These are phyloP conservation scores for Didymellaceae sp. DNA, from an alignment of 2,329 filamentous ascomycete species.

Conservation along the genomic window DNA sequence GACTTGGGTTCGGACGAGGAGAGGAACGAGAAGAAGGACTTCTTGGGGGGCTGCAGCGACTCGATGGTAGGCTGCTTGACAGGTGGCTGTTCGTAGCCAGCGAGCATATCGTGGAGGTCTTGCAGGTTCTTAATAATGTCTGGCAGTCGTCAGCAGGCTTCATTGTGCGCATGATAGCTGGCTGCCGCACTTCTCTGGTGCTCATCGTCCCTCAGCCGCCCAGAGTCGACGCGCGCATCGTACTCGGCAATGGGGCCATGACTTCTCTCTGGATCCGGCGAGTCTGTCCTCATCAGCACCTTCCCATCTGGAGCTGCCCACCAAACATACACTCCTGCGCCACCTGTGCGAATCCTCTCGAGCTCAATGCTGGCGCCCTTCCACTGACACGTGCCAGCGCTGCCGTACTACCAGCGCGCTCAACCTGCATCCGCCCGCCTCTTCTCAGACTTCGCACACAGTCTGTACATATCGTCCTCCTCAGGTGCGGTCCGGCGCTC, in stretches of 20 bases:
- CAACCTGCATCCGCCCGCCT: constrained; percentile 14
- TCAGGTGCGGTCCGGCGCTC: constrained; percentile 2
- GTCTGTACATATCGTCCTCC: constrained; percentile 37
- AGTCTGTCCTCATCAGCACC: constrained; percentile 22
- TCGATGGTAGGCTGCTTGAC: constrained; percentile 81
- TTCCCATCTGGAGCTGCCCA: not conserved
- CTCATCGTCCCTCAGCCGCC: constrained; percentile 81
- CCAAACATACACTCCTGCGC: constrained; percentile 31
- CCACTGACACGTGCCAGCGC: constrained; percentile 13
- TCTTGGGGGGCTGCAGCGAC: constrained; percentile 63
- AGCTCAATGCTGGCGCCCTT: constrained; percentile 15
- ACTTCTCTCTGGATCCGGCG: constrained; percentile 17
- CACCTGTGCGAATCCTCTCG: constrained; percentile 40
- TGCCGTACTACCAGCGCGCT: constrained; percentile 9
- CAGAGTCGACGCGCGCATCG: constrained; percentile 76
- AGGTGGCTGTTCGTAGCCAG: constrained; percentile 72
- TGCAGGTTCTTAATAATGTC: constrained; percentile 90
- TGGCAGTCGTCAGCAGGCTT: constrained; percentile 44
- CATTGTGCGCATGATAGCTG: not conserved
- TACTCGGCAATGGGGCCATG: constrained; percentile 86
- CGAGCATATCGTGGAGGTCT: constrained; percentile 83
- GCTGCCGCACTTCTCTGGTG: constrained; percentile 80
- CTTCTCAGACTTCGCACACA: constrained; percentile 28
- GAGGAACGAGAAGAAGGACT: constrained; percentile 68
- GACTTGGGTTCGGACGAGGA: constrained; percentile 53